Conservation (phyloP, 2,329 filamentous ascomycete species). For the Ilyonectria robusta region DNA sequence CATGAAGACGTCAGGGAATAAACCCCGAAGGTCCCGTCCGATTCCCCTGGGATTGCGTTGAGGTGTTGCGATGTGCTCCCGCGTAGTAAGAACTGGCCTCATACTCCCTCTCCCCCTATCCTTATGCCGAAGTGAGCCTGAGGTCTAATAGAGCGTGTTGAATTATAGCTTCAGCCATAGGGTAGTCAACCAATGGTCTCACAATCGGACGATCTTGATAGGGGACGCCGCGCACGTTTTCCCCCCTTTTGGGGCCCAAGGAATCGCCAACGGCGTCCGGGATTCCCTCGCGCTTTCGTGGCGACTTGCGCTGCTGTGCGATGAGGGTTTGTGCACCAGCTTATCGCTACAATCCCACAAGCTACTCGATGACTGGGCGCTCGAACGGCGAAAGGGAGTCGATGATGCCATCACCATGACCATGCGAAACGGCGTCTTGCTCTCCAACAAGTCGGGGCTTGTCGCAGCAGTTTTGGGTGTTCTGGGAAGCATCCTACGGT, state of each 20-base stretch:
- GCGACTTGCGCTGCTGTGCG: background rate
- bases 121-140: too few relatives aligned
- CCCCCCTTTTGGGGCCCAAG: slow-evolving; percentile 60
- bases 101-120: too few relatives aligned
- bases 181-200: slow-evolving; percentile 62
- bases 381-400: background rate
- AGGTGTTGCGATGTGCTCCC: background rate
- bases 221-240: slow-evolving; percentile 67
- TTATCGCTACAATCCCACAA: background rate
- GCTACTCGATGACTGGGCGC: background rate
- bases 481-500: too few relatives aligned
- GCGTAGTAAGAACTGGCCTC: background rate
- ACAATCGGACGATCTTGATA: slow-evolving; percentile 57
- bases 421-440: background rate
- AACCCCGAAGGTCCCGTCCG: background rate
- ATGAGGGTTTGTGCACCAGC: too few relatives aligned
- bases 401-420: background rate
- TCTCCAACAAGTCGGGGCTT: background rate
- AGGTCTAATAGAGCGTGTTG: too few relatives aligned
- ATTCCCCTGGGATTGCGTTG: slow-evolving; percentile 1
- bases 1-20: background rate
- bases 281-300: slow-evolving; percentile 49
- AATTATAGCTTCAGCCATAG: slow-evolving; percentile 56
- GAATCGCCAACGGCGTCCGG: slow-evolving; percentile 52
- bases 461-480: slow-evolving; percentile 48